Evolutionary conservation across 2,329 filamentous ascomycete species (phyloP).

Genomic region (Pleoardoris graminearum): DNA sequence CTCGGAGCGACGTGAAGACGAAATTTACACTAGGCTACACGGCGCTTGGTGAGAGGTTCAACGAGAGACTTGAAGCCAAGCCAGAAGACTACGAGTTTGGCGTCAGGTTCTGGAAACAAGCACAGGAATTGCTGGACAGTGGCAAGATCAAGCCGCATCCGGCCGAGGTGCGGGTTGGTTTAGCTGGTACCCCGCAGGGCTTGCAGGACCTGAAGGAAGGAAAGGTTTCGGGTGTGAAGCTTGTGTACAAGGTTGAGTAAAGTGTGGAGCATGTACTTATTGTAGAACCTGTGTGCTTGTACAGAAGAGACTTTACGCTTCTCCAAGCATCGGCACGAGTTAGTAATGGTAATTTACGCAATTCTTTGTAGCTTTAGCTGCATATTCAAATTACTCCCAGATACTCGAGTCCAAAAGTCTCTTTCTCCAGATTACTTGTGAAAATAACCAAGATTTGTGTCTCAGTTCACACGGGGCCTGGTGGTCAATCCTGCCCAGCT

Average conservation of each 20-base stretch:
- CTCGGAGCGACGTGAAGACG: conserved; percentile 51
- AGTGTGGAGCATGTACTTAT: too few species aligned
- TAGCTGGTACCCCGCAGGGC: conserved; percentile 37
- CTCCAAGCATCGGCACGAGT: too few species aligned
- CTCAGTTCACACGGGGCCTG: too few species aligned
- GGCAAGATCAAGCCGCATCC: conserved; percentile 42
- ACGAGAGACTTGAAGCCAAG: conserved; percentile 34
- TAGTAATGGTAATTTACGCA: too few species aligned
- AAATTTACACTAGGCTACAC: conserved; percentile 50
- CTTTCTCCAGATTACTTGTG: too few species aligned
- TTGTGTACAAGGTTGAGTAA: conserved; percentile 35
- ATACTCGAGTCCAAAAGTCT: too few species aligned
- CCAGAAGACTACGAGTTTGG: conserved; percentile 36
- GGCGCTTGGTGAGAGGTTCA: conserved; percentile 46
- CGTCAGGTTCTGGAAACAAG: conserved; percentile 29
- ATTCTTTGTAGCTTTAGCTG: too few species aligned
- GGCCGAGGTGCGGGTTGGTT: conserved; percentile 24
- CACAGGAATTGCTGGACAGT: conserved; percentile 29
- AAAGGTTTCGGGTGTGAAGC: conserved; percentile 41
- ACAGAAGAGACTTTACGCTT: too few species aligned
- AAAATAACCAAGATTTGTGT: too few species aligned
- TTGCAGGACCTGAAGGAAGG: conserved; percentile 37
- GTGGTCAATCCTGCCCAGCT: too few species aligned
- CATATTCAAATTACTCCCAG: too few species aligned
- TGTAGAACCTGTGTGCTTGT: too few species aligned